Base-by-base conservation (phyloP, 805 yeast species). In the Diddensiella santjacobensis region DNA sequence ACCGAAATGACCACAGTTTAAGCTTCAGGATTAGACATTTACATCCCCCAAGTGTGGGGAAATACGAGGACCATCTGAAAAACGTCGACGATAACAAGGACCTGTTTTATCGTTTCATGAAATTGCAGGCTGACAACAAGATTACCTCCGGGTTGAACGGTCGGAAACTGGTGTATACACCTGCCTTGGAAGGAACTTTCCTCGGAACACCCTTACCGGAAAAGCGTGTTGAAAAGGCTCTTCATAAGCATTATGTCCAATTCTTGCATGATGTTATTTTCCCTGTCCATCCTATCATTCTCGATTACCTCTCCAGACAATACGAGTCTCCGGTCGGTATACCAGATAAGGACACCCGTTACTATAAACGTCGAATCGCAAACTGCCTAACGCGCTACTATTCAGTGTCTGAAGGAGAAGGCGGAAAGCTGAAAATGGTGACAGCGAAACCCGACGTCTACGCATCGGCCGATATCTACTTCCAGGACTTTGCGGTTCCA, bases 111-210 rank as follows among this genome's bases (percentile, higher is more conserved):
- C 26, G 42, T 40, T 57, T 53, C 29, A 42, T 53, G 11, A 31
- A 31, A 3, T 15, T 54, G 31, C 43, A 56, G 24, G 31, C 29
- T 15, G 17, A 37, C 15, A 48, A 52, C 37, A 38, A 36, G 3
- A 24, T 53, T n/a, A 18, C 18, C 10, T 19, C 19, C 4, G 61
- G 62, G 18, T 22, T 22, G 5, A 51, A 54, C 11, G 54, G 55
- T 13, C 49, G 61, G 20, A 60, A 59, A 36, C 51, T 60, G 39
- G 18, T 29, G 2, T 46, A 51, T 6, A 46, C 50, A 5, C 50
- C 42, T 10, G 40, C 35, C 4, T 26, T 45, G 3, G 49, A 48
- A 31, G 53, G 47, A 11, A 52, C 61, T 1, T 41, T 54, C 3
- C 42, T 51, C 2, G 61, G 59, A 5, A 38, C 38, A 2, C 52